These are phyloP conservation scores for Picochlorum sp. DNA, from an alignment of 139 green algal genomes.

Conservation along the genomic window DNA sequence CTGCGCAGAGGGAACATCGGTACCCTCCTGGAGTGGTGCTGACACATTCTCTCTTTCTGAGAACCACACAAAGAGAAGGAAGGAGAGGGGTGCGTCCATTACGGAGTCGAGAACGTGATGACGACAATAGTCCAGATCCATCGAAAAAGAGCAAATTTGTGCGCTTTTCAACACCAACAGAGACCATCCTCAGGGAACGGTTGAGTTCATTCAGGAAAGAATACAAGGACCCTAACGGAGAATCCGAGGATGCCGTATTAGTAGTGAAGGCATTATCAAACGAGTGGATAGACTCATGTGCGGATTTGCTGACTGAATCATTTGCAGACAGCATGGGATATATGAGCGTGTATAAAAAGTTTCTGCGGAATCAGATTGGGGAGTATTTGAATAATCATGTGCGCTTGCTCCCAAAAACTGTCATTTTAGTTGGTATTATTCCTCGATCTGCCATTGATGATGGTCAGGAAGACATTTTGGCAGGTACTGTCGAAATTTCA, in stretches of 20 bases:
- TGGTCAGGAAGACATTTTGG: constrained; percentile 11
- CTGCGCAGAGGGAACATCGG: too few species aligned
- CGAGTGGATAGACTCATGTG: constrained; percentile 14
- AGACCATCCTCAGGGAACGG: too few species aligned
- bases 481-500: constrained; percentile 42
- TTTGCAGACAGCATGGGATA: constrained; percentile 42
- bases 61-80: too few species aligned
- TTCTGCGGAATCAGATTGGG: constrained; percentile 40
- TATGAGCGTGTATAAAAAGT: constrained; percentile 33
- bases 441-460: neutral
- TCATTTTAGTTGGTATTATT: constrained; percentile 49
- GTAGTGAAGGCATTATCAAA: neutral
- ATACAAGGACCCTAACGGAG: too few species aligned
- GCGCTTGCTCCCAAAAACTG: constrained; percentile 40
- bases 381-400: constrained; percentile 45
- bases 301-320: constrained; percentile 42
- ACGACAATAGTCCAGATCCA: too few species aligned
- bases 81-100: too few species aligned
- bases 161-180: too few species aligned
- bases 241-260: neutral
- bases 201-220: too few species aligned
- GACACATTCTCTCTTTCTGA: too few species aligned
- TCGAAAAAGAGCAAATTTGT: too few species aligned
- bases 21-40: too few species aligned
- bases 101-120: too few species aligned